Percentiles rank a stretch among this genome's conserved stretches.
Conservation (phyloP, 2,329 filamentous ascomycete species). For the Gnomoniopsis smithogilvyi region DNA sequence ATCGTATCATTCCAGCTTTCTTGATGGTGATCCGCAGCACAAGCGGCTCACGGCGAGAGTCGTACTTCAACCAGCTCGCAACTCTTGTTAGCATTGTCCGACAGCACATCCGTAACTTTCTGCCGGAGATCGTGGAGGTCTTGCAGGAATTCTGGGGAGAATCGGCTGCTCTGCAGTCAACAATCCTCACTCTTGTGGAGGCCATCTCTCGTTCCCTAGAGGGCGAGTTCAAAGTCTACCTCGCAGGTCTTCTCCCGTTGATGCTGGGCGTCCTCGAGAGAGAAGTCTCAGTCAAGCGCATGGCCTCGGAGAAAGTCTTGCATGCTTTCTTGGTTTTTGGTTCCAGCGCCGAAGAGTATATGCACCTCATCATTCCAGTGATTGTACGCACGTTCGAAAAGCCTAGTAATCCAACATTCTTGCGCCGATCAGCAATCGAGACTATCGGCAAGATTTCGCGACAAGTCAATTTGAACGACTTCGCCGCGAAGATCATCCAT, state of each 20-base stretch:
- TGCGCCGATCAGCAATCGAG: conserved; percentile 88
- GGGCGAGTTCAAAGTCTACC: conserved; percentile 95
- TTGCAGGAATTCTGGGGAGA: conserved; percentile 89
- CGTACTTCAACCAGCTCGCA: conserved; percentile 95
- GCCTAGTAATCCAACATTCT: conserved; percentile 71
- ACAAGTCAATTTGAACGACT: conserved; percentile 96
- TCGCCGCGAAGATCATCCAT: conserved; percentile 93
- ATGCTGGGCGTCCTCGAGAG: conserved; percentile 95
- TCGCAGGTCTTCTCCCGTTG: conserved; percentile 82
- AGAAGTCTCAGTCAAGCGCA: conserved; percentile 71
- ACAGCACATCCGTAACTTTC: conserved; percentile 90
- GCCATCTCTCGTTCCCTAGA: conserved; percentile 91
- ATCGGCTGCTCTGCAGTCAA: conserved; percentile 77
- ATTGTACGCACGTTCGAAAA: conserved; percentile 95
- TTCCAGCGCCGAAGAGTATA: conserved; percentile 94
- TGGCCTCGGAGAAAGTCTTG: conserved; percentile 83
- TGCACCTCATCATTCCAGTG: conserved; percentile 96
- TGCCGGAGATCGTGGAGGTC: conserved; percentile 81
- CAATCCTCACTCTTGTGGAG: conserved; percentile 88
- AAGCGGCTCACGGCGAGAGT: conserved; percentile 74
- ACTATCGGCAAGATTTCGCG: conserved; percentile 91
- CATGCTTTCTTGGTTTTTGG: conserved; percentile 97
- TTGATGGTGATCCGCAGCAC: conserved; percentile 83
- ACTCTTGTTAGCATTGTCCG: conserved; percentile 92
- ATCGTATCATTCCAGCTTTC: conserved; percentile 92